Evolutionary conservation across 2,329 filamentous ascomycete genomes (phyloP).

Genomic region (Monosporascus ibericus): DNA sequence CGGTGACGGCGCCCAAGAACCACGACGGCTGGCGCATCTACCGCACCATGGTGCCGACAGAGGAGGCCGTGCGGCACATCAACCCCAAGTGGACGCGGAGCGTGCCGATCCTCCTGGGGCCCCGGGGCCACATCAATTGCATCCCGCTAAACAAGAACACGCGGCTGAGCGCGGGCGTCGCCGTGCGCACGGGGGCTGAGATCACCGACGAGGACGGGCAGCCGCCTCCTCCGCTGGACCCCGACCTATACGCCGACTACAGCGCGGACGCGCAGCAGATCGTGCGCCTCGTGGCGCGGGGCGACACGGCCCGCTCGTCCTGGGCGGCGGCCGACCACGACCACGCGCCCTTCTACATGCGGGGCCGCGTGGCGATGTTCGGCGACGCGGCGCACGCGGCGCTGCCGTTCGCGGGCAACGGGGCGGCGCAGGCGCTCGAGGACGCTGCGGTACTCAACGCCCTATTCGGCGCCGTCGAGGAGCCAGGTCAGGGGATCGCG

Average conservation of each 20-base stretch:
- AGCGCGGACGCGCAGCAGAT: constrained; percentile 25
- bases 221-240: constrained; percentile 14
- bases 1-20: constrained; percentile 24
- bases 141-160: constrained; percentile 28
- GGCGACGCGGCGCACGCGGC: constrained; percentile 30
- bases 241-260: constrained; percentile 22
- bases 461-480: constrained; percentile 15
- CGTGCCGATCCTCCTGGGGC: constrained; percentile 28
- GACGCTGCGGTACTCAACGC: constrained; percentile 25
- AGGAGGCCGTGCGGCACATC: constrained; percentile 20
- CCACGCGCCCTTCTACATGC: constrained; percentile 24
- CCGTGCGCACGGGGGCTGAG: constrained; percentile 19
- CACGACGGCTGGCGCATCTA: constrained; percentile 27
- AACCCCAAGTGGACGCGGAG: constrained; percentile 21
- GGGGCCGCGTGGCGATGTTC: constrained; percentile 20
- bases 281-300: constrained; percentile 21
- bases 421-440: constrained; percentile 31
- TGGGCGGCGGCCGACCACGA: constrained; percentile 28
- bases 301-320: constrained; percentile 21
- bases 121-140: constrained; percentile 26
- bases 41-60: constrained; percentile 21
- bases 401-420: constrained; percentile 29
- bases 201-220: neutral
- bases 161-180: constrained; percentile 27
- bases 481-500: constrained; percentile 7